Evolutionary conservation across 495 filamentous ascomycete genomes (phyloP).

Genomic region (Penicillium ochrochloron): DNA sequence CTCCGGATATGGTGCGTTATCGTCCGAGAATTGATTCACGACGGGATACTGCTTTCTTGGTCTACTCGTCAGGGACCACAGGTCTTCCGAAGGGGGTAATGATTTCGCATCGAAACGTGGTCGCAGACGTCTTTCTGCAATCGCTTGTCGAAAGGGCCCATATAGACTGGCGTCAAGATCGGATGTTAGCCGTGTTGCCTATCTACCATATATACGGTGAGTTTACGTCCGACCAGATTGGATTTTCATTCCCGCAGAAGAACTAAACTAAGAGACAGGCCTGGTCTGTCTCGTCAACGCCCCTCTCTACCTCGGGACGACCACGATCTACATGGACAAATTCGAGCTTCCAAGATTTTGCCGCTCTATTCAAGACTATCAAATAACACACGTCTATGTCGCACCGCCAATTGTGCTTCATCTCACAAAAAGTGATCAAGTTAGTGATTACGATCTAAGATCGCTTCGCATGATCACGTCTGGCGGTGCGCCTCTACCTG

Average conservation of each 20-base stretch:
- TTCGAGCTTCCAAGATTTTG: background rate
- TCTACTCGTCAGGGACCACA: conserved; percentile 84
- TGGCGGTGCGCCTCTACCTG: background rate
- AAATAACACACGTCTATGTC: background rate
- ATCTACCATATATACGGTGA: conserved; percentile 2
- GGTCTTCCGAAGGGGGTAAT: conserved; percentile 86
- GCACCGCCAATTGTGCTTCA: background rate
- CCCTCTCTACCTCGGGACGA: background rate
- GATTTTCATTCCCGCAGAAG: background rate
- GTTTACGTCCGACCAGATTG: background rate
- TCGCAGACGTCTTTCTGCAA: background rate
- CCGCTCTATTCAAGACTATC: background rate
- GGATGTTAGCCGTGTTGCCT: background rate
- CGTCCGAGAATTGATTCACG: background rate
- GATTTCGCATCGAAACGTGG: conserved; percentile 60
- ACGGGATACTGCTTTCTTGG: conserved; percentile 59
- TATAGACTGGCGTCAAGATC: background rate
- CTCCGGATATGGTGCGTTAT: conserved; percentile 29
- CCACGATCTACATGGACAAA: background rate
- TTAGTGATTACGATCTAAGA: background rate
- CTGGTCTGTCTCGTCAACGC: background rate
- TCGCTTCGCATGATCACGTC: background rate
- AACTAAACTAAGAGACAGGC: background rate
- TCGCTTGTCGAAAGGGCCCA: background rate
- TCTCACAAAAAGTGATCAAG: background rate